Conservation (phyloP, 345 rosid genomes). For the Rhizophora apiculata region DNA sequence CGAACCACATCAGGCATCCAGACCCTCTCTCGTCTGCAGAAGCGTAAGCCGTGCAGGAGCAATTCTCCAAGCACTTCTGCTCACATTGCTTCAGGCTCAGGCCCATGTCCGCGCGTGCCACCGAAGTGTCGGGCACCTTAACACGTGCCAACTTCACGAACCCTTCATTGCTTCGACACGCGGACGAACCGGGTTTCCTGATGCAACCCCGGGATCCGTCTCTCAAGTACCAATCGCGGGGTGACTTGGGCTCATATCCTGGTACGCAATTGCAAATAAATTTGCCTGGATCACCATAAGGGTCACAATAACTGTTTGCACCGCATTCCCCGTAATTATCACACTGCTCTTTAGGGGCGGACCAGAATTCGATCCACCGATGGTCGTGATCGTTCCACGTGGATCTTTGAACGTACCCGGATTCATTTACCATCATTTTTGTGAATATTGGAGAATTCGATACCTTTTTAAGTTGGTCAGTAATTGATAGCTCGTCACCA, state of each 20-base stretch:
- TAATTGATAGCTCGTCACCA: constrained; percentile 32
- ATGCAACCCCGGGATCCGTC: constrained; percentile 54
- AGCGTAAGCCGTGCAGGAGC: constrained; percentile 35
- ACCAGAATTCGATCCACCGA: constrained; percentile 52
- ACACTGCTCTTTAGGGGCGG: constrained; percentile 58
- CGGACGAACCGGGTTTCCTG: constrained; percentile 20
- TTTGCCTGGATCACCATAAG: constrained; percentile 24
- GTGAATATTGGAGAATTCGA: constrained; percentile 31
- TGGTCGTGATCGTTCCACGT: constrained; percentile 44
- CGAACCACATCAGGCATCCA: constrained; percentile 38
- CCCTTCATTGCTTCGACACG: constrained; percentile 26
- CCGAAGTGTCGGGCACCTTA: constrained; percentile 21
- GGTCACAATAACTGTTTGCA: constrained; percentile 46
- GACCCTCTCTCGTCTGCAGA: constrained; percentile 17
- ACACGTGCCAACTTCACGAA: constrained; percentile 23
- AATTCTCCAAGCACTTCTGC: constrained; percentile 27
- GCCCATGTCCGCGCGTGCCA: constrained; percentile 3
- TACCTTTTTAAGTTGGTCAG: constrained; percentile 21
- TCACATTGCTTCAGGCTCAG: constrained; percentile 21
- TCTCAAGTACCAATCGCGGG: constrained; percentile 50
- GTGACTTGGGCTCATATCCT: constrained; percentile 59
- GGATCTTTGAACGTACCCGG: constrained; percentile 40
- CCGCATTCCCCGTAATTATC: constrained; percentile 65
- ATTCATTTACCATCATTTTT: constrained; percentile 48
- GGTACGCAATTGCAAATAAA: constrained; percentile 65